Percentiles rank a stretch among this genome's conserved stretches.
Conservation (phyloP, 2,329 filamentous ascomycete species). For the Uncinocarpus reesii region DNA sequence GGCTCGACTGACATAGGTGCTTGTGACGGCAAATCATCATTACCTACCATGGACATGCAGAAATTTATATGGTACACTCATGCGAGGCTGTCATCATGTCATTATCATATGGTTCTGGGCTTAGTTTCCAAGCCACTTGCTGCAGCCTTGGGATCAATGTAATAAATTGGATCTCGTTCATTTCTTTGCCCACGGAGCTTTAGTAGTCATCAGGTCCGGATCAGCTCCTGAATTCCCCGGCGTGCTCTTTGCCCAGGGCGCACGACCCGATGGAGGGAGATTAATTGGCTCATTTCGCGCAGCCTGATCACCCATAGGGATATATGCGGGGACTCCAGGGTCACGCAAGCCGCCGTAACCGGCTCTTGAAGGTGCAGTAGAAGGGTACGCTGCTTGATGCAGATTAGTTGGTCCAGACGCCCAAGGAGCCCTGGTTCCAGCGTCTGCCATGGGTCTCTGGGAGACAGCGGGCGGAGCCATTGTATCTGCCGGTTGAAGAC, state of each 20-base stretch:
- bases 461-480: conserved; percentile 9
- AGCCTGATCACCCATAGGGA: conserved; percentile 31
- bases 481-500: conserved; percentile 2
- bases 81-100: no score
- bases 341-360: conserved; percentile 1
- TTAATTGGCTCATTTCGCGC: neutral
- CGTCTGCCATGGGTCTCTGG: conserved; percentile 16
- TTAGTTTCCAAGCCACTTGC: no score
- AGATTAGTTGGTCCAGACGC: conserved; percentile 13
- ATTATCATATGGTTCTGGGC: neutral
- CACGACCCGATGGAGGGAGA: conserved; percentile 1
- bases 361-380: neutral
- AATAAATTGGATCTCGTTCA: neutral
- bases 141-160: no score
- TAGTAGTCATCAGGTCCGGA: neutral
- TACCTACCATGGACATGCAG: no score
- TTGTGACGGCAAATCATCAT: no score
- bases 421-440: conserved; percentile 31
- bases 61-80: no score
- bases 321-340: conserved; percentile 23
- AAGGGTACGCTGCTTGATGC: neutral
- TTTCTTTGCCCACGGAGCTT: conserved; percentile 14
- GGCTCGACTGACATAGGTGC: no score
- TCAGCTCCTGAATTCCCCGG: neutral
- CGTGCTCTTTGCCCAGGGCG: conserved; percentile 4